Conservation (phyloP, 1,284 basidiomycete genomes). For the Macrocybe sp. region DNA sequence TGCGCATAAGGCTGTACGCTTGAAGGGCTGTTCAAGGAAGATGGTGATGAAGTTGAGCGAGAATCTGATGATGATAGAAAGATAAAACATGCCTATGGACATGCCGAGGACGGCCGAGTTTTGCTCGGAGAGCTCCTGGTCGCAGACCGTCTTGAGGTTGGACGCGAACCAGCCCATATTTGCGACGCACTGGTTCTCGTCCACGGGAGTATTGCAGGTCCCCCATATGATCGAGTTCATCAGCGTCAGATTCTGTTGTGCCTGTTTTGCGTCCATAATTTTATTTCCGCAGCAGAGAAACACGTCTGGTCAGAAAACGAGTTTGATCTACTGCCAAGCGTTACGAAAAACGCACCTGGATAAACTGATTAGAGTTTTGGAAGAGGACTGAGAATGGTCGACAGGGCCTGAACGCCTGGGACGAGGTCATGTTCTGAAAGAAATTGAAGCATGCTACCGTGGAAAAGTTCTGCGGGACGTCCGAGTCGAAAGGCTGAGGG, state of each 20-base stretch:
- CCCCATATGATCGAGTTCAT: constrained; percentile 73
- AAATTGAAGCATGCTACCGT: constrained; percentile 59
- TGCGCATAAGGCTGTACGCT: constrained; percentile 53
- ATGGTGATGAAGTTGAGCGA: neutral
- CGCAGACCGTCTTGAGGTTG: constrained; percentile 43
- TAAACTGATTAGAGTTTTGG: constrained; percentile 52
- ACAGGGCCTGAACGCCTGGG: constrained; percentile 57
- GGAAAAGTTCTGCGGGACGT: constrained; percentile 59
- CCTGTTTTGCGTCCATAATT: constrained; percentile 31
- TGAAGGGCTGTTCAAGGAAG: constrained; percentile 39
- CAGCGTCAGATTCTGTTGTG: constrained; percentile 54
- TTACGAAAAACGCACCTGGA: constrained; percentile 34
- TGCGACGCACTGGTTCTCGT: constrained; percentile 42
- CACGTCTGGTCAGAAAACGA: too few relatives aligned
- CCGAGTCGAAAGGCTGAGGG: constrained; percentile 70
- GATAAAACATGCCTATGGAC: constrained; percentile 41
- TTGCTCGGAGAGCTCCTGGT: constrained; percentile 43
- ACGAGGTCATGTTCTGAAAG: constrained; percentile 67
- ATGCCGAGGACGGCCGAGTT: constrained; percentile 47
- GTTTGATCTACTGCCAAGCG: too few relatives aligned
- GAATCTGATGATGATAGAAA: neutral
- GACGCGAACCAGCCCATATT: constrained; percentile 62
- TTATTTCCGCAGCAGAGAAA: neutral
- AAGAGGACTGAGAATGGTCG: constrained; percentile 72
- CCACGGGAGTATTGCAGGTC: constrained; percentile 62